phyloP scores from a whole-genome alignment of 2,329 filamentous ascomycete species.

The Aspergillus hiratsukae region DNA sequence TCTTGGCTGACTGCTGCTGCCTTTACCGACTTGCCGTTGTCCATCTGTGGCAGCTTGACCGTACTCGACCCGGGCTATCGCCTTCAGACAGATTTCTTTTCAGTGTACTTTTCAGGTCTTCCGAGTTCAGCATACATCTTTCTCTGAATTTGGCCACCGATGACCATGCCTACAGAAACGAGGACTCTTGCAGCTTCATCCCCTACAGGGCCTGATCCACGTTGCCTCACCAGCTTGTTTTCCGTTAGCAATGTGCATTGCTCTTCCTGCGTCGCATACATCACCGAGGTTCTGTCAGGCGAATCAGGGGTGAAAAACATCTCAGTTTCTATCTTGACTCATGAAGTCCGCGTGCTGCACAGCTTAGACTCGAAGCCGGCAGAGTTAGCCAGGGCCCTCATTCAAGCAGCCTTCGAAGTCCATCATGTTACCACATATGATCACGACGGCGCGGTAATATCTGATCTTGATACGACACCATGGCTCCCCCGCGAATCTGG shows the following conservation, averaged over 20 bases:
- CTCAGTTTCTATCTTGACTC: slow-evolving; percentile 42
- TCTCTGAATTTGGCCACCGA: background rate
- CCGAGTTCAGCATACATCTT: background rate
- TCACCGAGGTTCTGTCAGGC: slow-evolving; percentile 40
- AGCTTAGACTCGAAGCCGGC: slow-evolving; percentile 24
- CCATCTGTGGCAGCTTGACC: background rate
- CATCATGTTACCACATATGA: slow-evolving; percentile 41
- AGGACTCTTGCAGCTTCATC: background rate
- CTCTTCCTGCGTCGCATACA: slow-evolving; percentile 44
- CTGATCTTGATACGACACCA: slow-evolving; percentile 33
- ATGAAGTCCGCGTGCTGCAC: slow-evolving; percentile 42
- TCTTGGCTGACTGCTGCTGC: too few relatives aligned
- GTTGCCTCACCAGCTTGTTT: slow-evolving; percentile 27
- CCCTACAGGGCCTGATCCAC: slow-evolving; percentile 10
- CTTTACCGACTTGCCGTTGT: background rate
- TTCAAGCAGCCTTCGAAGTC: slow-evolving; percentile 46
- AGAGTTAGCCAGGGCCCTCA: slow-evolving; percentile 35
- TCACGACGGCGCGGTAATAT: slow-evolving; percentile 23
- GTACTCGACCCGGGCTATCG: background rate
- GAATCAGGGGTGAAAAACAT: slow-evolving; percentile 32
- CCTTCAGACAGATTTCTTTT: background rate
- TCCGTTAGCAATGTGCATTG: slow-evolving; percentile 48
- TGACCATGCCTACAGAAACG: background rate
- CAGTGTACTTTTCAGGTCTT: background rate
- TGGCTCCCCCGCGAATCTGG: slow-evolving; percentile 27